A percentile compares a stretch with the other conserved stretches of the same genome.
Evolutionary conservation across 1,139 yeast species (phyloP).

Genomic region (Lodderomyces theae): DNA sequence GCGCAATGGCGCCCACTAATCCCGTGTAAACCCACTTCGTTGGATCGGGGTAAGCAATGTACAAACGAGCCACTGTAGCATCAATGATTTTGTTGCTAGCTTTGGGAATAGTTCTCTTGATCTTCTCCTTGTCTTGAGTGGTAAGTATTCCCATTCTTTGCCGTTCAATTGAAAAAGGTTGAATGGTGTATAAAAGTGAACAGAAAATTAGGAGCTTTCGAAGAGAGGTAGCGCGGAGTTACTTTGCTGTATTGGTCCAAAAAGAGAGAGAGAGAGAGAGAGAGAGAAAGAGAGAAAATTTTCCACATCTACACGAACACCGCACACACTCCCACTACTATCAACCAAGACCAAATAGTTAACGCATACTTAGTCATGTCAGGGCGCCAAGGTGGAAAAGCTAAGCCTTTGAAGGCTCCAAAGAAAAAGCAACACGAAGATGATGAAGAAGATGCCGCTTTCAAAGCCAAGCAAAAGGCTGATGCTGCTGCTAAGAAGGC

Average conservation of each 20-base stretch:
- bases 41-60: constrained; percentile 85
- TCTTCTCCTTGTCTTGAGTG: constrained; percentile 76
- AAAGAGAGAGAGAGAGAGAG: not conserved
- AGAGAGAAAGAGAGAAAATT: not conserved
- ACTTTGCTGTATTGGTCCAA: not conserved
- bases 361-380: too few relatives aligned
- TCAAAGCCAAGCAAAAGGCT: constrained; percentile 91
- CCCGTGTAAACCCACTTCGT: constrained; percentile 87
- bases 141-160: constrained; percentile 58
- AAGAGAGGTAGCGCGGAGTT: constrained; percentile 2
- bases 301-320: constrained; percentile 2
- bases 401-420: constrained; percentile 66
- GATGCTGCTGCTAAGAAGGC: constrained; percentile 92
- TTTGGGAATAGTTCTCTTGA: constrained; percentile 86
- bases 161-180: not conserved
- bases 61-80: constrained; percentile 86
- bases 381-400: constrained; percentile 75
- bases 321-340: too few relatives aligned
- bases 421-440: constrained; percentile 69
- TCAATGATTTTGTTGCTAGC: constrained; percentile 84
- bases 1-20: constrained; percentile 76
- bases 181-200: not conserved
- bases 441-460: constrained; percentile 87
- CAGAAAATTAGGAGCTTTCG: not conserved
- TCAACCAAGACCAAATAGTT: too few relatives aligned